Evolutionary conservation across 257 asterid genomes (phyloP).

Genomic region (Scutellaria galericulata): DNA sequence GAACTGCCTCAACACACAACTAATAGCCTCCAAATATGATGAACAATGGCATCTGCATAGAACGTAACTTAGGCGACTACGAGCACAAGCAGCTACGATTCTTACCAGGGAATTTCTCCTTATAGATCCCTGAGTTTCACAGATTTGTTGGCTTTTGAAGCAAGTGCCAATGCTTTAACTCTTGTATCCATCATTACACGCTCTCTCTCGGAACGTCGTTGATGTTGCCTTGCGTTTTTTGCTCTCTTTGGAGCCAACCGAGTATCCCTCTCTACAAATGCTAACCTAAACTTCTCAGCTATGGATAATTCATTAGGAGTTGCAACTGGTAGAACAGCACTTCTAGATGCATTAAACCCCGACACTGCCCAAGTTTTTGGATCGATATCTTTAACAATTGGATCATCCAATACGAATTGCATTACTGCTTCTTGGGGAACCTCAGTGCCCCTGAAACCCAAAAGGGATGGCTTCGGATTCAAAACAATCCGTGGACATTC

Average conservation of each 20-base stretch:
- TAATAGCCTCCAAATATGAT: too few relatives aligned
- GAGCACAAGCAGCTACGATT: neutral
- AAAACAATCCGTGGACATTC: constrained; percentile 86
- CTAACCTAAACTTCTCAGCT: constrained; percentile 95
- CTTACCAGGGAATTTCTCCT: neutral
- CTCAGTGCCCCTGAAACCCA: constrained; percentile 64
- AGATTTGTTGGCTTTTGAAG: constrained; percentile 68
- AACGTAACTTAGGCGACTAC: neutral
- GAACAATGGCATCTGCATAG: neutral
- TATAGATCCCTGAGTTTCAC: constrained; percentile 49
- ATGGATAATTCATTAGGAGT: constrained; percentile 58
- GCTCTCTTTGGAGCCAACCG: constrained; percentile 97
- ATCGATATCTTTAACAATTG: constrained; percentile 66
- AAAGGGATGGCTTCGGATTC: constrained; percentile 76
- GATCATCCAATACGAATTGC: constrained; percentile 61
- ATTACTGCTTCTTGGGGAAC: constrained; percentile 77
- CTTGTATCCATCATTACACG: constrained; percentile 60
- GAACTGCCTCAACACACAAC: too few relatives aligned
- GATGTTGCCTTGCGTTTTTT: constrained; percentile 89
- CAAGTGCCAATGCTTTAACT: constrained; percentile 82
- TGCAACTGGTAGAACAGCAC: constrained; percentile 36
- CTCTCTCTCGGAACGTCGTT: constrained; percentile 86
- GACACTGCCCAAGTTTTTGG: constrained; percentile 77
- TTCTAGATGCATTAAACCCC: constrained; percentile 41
- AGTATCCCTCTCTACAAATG: constrained; percentile 84